Percentiles rank a stretch among this genome's conserved stretches.
Evolutionary conservation across 176 grass and related monocot genomes (phyloP).

Genomic region (Oryza punctata): DNA sequence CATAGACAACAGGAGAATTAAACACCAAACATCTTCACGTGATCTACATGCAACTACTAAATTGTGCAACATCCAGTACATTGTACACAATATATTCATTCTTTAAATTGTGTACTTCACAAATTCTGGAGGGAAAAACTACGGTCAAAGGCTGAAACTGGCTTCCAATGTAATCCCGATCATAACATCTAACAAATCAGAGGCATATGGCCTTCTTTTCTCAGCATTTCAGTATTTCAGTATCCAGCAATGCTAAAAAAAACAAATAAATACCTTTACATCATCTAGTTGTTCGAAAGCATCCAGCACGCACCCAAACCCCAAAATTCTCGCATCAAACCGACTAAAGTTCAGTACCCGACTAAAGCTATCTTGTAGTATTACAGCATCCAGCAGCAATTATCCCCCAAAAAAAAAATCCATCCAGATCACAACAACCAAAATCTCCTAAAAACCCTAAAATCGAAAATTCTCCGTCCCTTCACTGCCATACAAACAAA

Average conservation of each 20-base stretch:
- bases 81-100: background rate
- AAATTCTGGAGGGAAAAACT: background rate
- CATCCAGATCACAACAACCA: conserved; percentile 22
- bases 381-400: background rate
- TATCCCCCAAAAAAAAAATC: background rate
- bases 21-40: background rate
- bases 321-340: background rate
- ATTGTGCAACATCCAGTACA: background rate
- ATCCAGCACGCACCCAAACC: background rate
- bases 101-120: background rate
- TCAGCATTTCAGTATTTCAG: background rate
- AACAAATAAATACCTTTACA: background rate
- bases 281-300: background rate
- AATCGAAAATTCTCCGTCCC: background rate
- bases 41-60: background rate
- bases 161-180: background rate
- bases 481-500: background rate
- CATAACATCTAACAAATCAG: background rate
- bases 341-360: background rate
- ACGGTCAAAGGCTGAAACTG: background rate
- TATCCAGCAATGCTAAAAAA: background rate
- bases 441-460: background rate
- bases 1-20: background rate
- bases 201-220: background rate
- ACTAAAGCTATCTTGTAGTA: background rate